Evolutionary conservation across 2,329 filamentous ascomycete species (phyloP), one percentile per base, ranked within the genome.

Genomic region (Colletotrichum sp.): DNA sequence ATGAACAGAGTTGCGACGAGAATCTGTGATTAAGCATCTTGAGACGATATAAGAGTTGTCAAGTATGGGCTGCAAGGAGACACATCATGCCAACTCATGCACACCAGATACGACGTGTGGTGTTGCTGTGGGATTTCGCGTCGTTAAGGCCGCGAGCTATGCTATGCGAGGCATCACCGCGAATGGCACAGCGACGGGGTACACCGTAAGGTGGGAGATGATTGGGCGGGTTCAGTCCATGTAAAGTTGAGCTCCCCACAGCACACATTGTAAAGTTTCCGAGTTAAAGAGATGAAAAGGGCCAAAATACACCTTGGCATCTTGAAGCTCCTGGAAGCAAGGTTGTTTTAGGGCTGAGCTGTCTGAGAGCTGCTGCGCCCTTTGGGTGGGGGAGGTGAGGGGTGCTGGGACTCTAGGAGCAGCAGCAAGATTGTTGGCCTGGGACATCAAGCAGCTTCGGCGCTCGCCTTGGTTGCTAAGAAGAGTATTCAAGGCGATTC

Each of bases 301-400:
- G 44, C 44, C 44, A 49, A 49, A 49, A 69, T 16, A 63, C 18
- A 49, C 18, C 62, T 68, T 64, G 73, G 62, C 63, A 67, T 36
- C 39, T 60, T 55, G 69, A 52, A 72, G 69, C 55, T 67, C 21
- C 63, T 30, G 18, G 39, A 18, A 52, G 65, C 63, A 73, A 64
- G 73, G 69, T 76, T 73, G 39, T 44, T 28, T 69, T 76, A 72
- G 73, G 73, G 73, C 73, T 76, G 73, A 76, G 73, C 39, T 76
- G 39, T 34, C 63, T 52, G 64, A 68, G 57, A 70, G 68, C 68
- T 70, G 69, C 63, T 69, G 69, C 44, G 57, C 73, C 69, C 32
- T 30, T 36, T 66, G 18, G 60, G 26, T 34, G 68, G 52, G 49
- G 68, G 57, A 57, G 21, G 66, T 44, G 44, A 24, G 44, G 18